A percentile compares a stretch with the other conserved stretches of the same genome.
These are phyloP conservation scores for Zalerion maritima DNA, from an alignment of 495 filamentous ascomycete genomes.

Conservation along the genomic window DNA sequence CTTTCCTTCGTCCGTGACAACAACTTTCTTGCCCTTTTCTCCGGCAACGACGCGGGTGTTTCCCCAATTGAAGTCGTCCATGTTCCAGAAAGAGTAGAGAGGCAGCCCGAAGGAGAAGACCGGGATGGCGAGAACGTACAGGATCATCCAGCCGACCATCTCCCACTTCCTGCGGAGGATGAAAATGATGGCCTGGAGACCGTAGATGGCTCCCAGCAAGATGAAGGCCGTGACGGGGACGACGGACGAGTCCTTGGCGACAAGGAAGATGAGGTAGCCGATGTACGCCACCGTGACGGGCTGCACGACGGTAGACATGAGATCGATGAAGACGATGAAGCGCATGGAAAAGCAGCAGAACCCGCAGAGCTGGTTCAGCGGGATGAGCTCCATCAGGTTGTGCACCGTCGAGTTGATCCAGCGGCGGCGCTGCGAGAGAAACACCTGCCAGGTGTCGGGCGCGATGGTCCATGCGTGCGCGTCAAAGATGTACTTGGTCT, in stretches of 20 bases:
- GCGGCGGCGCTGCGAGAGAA: conserved; percentile 93
- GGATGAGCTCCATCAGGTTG: conserved; percentile 92
- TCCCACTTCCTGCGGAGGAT: conserved; percentile 94
- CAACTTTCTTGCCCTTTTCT: conserved; percentile 79
- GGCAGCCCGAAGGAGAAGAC: conserved; percentile 85
- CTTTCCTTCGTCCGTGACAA: conserved; percentile 95
- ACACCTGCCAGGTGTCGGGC: conserved; percentile 82
- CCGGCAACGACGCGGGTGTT: conserved; percentile 96
- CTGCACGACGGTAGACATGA: conserved; percentile 81
- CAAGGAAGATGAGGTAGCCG: conserved; percentile 67
- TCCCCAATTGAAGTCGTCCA: conserved; percentile 99
- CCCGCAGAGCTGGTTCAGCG: conserved; percentile 83
- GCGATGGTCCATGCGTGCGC: conserved; percentile 94
- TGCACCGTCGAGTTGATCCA: conserved; percentile 99
- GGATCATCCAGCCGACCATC: conserved; percentile 98
- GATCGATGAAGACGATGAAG: conserved; percentile 90
- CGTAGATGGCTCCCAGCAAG: conserved; percentile 86
- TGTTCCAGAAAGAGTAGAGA: conserved; percentile 96
- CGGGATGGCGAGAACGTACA: conserved; percentile 85
- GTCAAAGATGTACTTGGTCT: conserved; percentile 90
- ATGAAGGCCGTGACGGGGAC: conserved; percentile 78
- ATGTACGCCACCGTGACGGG: conserved; percentile 90
- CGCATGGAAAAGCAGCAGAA: conserved; percentile 99
- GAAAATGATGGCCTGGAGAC: conserved; percentile 94
- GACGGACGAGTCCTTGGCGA: conserved; percentile 41